phyloP scores from a whole-genome alignment of 805 yeast genomes.

The Pichia thaimueangensis region DNA sequence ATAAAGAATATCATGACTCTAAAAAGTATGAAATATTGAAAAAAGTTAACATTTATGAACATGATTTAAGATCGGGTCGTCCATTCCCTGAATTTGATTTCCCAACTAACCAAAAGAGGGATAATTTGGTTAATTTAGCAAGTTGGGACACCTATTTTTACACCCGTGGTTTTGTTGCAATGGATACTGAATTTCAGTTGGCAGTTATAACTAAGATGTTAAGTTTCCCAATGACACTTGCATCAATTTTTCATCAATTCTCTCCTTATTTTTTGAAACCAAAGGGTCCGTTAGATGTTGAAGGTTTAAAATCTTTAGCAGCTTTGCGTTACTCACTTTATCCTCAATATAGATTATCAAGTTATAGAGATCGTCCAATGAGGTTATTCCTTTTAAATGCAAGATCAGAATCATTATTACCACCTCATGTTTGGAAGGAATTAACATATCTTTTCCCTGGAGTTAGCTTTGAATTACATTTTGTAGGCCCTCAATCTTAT shows the following conservation, averaged over 20 bases:
- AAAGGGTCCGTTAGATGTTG: slow-evolving; percentile 81
- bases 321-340: slow-evolving; percentile 87
- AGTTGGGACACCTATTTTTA: slow-evolving; percentile 93
- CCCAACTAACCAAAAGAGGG: slow-evolving; percentile 73
- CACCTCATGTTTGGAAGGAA: slow-evolving; percentile 95
- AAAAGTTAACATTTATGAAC: slow-evolving; percentile 88
- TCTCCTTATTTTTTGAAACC: slow-evolving; percentile 81
- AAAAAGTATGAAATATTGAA: slow-evolving; percentile 68
- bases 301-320: slow-evolving; percentile 89
- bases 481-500: slow-evolving; percentile 89
- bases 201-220: slow-evolving; percentile 94
- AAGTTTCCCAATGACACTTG: slow-evolving; percentile 88
- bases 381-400: slow-evolving; percentile 88
- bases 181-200: slow-evolving; percentile 94
- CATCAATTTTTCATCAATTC: slow-evolving; percentile 71
- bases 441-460: slow-evolving; percentile 79
- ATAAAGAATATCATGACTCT: slow-evolving; percentile 60
- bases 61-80: slow-evolving; percentile 89
- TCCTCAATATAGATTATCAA: slow-evolving; percentile 56
- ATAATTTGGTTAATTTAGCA: slow-evolving; percentile 66
- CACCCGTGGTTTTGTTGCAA: slow-evolving; percentile 86
- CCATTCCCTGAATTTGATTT: slow-evolving; percentile 93
- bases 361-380: slow-evolving; percentile 78
- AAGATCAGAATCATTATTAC: slow-evolving; percentile 87
- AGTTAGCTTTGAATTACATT: slow-evolving; percentile 76